Conservation (phyloP, 495 filamentous ascomycete genomes). For the Aspergillus biplanus region DNA sequence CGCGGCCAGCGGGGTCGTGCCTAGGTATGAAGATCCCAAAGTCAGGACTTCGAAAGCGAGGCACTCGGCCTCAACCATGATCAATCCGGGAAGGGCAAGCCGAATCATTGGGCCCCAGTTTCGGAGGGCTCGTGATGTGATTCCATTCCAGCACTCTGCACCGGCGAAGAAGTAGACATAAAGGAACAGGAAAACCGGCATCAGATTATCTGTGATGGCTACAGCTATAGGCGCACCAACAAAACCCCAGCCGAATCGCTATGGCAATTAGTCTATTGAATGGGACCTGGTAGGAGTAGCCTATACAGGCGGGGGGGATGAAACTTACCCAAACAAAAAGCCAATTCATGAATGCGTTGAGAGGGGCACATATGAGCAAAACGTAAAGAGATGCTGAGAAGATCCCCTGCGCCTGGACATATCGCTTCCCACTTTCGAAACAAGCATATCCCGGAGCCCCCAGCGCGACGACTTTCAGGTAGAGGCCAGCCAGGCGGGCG, state of each 20-base stretch:
- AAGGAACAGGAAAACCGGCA: constrained; percentile 72
- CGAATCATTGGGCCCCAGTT: constrained; percentile 90
- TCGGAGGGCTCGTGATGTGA: constrained; percentile 65
- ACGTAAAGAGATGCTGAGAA: constrained; percentile 71
- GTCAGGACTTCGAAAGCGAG: constrained; percentile 84
- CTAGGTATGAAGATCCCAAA: constrained; percentile 70
- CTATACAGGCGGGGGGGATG: background rate
- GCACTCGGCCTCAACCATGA: constrained; percentile 93
- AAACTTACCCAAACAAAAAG: constrained; percentile 69
- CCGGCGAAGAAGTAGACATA: constrained; percentile 66
- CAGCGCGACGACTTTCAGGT: constrained; percentile 66
- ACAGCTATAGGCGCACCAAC: constrained; percentile 85
- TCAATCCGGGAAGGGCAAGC: constrained; percentile 80
- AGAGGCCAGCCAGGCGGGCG: constrained; percentile 65
- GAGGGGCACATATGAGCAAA: constrained; percentile 67
- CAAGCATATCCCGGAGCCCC: constrained; percentile 72
- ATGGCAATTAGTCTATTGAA: background rate
- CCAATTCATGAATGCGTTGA: constrained; percentile 77
- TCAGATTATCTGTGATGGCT: constrained; percentile 77
- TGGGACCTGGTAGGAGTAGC: background rate
- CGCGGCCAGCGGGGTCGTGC: constrained; percentile 68
- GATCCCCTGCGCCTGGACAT: constrained; percentile 73
- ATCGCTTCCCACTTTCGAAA: constrained; percentile 75
- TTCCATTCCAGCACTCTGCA: constrained; percentile 78
- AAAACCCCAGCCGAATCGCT: constrained; percentile 76